Conservation (phyloP, 768 basidiomycete species). For the Lentinula detonsa region DNA sequence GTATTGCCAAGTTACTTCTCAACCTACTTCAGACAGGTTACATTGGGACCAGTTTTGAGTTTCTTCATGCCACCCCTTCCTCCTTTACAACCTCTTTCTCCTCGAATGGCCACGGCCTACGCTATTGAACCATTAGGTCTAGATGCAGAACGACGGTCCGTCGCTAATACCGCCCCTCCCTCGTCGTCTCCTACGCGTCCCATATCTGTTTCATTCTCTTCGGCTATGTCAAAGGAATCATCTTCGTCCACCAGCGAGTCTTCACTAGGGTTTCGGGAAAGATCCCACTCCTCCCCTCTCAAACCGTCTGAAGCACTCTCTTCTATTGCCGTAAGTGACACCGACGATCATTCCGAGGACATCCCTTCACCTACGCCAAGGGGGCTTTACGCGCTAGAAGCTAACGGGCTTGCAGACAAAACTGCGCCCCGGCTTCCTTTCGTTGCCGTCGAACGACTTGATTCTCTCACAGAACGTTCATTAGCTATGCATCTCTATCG, state of each 20-base stretch:
- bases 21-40: conserved; percentile 63
- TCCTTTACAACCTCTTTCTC: conserved; percentile 51
- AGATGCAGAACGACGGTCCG: conserved; percentile 30
- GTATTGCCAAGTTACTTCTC: conserved; percentile 65
- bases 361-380: conserved; percentile 16
- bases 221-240: conserved; percentile 30
- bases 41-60: conserved; percentile 50
- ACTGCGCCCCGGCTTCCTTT: conserved; percentile 28
- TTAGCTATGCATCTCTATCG: conserved; percentile 68
- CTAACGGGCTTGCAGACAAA: conserved; percentile 33
- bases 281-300: conserved; percentile 6
- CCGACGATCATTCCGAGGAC: conserved; percentile 10
- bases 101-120: conserved; percentile 35
- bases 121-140: conserved; percentile 25
- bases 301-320: neutral
- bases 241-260: conserved; percentile 17
- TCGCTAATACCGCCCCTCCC: conserved; percentile 28
- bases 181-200: conserved; percentile 27
- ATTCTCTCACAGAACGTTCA: conserved; percentile 48
- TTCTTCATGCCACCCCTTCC: conserved; percentile 70
- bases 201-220: conserved; percentile 48
- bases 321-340: conserved; percentile 4
- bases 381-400: conserved; percentile 40
- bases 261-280: conserved; percentile 1
- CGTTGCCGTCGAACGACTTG: conserved; percentile 35